Base-by-base conservation (phyloP, 306 rosid species). In the Macrotyloma uniflorum region DNA sequence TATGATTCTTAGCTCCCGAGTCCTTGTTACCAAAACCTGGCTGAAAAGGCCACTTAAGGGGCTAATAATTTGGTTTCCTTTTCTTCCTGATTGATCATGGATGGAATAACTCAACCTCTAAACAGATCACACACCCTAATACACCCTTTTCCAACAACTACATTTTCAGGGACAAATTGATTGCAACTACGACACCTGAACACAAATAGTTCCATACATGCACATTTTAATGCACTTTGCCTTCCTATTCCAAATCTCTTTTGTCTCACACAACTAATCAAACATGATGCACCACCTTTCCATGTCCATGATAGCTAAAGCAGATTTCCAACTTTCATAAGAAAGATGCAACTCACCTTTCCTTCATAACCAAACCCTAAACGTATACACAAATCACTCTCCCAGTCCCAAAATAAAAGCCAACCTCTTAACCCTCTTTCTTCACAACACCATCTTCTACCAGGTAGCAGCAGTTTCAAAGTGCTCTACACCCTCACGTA, bases 231-330 rank as follows among this genome's bases (percentile, higher is more conserved):
- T 75, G 22, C 58, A 53, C 63, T 38, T 8, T 20, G n/a, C n/a
- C n/a, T n/a, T 32, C 35, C 35, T 12, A 26, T 2, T 26, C 28
- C 72, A 23, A 35, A 59, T 67, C 38, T 50, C n/a, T 33, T 26
- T 0, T 22, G 4, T 49, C 55, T 45, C 50, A 47, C 72, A 58
- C 75, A 46, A 80, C 46, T 8, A 43, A 80, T 57, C 71, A 67
- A 67, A 33, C 64, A 68, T 10, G 61, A 62, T 77, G 64, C 80
- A 28, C 72, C 83, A 73, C 69, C 83, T 64, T 82, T 79, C 82
- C 49, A 51, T 58, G 70, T 40, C 84, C 79, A 50, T 63, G 79
- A 88, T 62, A 77, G 84, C n/a, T 62, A 71, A 24, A 24, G 26
- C 1, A 50, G 64, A 79, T 47, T 58, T 75, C 62, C 38, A n/a